These are phyloP conservation scores for Tricholoma terreum DNA, from an alignment of 768 basidiomycete genomes.

Conservation along the genomic window DNA sequence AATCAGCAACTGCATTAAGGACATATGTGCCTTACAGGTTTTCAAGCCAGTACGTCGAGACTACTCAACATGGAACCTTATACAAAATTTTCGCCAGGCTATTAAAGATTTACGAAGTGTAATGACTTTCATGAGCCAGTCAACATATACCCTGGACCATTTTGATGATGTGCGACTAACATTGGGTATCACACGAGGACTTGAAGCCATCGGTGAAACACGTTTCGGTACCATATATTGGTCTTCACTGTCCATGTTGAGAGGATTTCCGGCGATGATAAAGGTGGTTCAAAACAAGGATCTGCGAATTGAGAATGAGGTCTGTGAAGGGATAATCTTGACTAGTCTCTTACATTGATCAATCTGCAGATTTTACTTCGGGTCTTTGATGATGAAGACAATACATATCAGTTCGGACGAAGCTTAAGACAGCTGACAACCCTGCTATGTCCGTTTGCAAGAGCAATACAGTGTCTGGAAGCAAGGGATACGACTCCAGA, in stretches of 20 bases:
- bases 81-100: background rate
- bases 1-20: background rate
- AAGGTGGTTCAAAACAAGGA: background rate
- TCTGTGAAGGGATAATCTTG: no score
- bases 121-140: background rate
- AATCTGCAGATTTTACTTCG: no score
- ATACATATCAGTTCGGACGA: background rate
- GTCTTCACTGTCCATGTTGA: background rate
- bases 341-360: no score
- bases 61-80: background rate
- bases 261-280: no score
- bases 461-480: background rate
- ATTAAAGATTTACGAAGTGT: background rate
- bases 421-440: background rate
- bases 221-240: background rate
- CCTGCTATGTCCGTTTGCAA: background rate
- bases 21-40: background rate
- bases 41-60: background rate
- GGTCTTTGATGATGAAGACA: background rate
- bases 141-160: background rate
- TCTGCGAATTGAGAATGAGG: no score
- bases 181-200: background rate
- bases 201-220: background rate
- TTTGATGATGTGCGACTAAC: background rate
- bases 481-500: background rate